Percentiles rank a stretch among this genome's conserved stretches.
phyloP scores from a whole-genome alignment of 352 stramenopile genomes.

The Phytophthora sojae region DNA sequence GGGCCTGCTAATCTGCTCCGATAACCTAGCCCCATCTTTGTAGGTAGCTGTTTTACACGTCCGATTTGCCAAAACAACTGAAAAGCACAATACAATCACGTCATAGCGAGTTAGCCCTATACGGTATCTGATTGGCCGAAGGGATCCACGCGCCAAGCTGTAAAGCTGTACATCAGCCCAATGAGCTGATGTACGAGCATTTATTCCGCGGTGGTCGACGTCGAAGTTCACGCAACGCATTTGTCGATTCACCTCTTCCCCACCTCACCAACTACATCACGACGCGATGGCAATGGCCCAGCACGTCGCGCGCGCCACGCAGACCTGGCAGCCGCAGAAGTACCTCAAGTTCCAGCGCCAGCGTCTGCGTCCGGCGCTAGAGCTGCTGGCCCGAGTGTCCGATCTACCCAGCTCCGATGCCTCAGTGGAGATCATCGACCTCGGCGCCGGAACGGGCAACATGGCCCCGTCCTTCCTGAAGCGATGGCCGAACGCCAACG shows the following conservation, averaged over 20 bases:
- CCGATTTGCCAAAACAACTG: too few species aligned
- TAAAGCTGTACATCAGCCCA: too few species aligned
- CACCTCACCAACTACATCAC: not conserved
- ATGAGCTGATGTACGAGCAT: too few species aligned
- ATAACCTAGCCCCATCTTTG: too few species aligned
- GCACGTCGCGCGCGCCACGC: conserved; percentile 17
- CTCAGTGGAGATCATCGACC: conserved; percentile 49
- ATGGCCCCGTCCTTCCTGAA: conserved; percentile 66
- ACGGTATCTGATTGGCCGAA: too few species aligned
- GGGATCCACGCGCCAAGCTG: too few species aligned
- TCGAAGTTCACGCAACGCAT: not conserved
- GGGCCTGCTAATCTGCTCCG: too few species aligned
- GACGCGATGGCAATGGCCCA: not conserved
- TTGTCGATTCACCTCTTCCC: not conserved
- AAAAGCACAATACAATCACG: too few species aligned
- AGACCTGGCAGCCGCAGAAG: conserved; percentile 60
- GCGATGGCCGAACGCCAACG: conserved; percentile 54
- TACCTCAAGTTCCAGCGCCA: conserved; percentile 68
- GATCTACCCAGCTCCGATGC: conserved; percentile 26
- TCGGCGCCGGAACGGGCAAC: conserved; percentile 76
- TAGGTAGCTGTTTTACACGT: too few species aligned
- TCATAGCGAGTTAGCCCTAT: too few species aligned
- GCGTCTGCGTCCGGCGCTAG: conserved; percentile 64
- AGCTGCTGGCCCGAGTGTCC: conserved; percentile 59
- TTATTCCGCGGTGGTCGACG: not conserved